Evolutionary conservation across 2,329 filamentous ascomycete genomes (phyloP).

Genomic region (Claviceps capensis): DNA sequence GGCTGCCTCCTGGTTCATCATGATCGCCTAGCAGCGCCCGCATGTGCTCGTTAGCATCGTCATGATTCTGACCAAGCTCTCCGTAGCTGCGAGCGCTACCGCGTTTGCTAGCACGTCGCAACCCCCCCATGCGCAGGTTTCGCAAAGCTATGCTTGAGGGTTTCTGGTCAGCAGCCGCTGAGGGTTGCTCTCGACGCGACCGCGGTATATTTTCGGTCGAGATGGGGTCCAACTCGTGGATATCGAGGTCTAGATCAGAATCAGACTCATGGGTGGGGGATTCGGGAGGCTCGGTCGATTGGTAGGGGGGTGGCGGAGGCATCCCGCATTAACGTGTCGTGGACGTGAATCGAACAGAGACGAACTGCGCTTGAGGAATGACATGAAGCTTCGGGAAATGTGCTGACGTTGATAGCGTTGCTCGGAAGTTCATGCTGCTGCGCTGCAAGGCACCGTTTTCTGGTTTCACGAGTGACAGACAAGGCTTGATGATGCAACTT

Average conservation of each 20-base stretch:
- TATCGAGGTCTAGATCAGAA: conserved; percentile 58
- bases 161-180: conserved; percentile 32
- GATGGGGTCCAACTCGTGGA: conserved; percentile 65
- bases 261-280: conserved; percentile 57
- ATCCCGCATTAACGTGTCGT: conserved; percentile 29
- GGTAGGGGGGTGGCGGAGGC: conserved; percentile 40
- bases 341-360: not conserved
- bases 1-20: conserved; percentile 43
- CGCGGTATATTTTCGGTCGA: conserved; percentile 23
- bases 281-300: conserved; percentile 48
- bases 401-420: conserved; percentile 7
- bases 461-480: not conserved
- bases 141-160: conserved; percentile 55
- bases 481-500: conserved; percentile 4
- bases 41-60: conserved; percentile 51
- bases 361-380: conserved; percentile 7
- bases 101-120: conserved; percentile 43
- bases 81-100: conserved; percentile 38
- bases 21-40: conserved; percentile 52
- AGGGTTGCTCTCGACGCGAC: conserved; percentile 15
- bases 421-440: conserved; percentile 12
- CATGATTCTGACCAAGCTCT: conserved; percentile 42
- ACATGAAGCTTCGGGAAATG: conserved; percentile 6
- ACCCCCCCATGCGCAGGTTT: conserved; percentile 51
- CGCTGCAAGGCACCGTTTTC: conserved; percentile 1